Evolutionary conservation across 768 basidiomycete genomes (phyloP).

Genomic region (Lactifluus rugatus): DNA sequence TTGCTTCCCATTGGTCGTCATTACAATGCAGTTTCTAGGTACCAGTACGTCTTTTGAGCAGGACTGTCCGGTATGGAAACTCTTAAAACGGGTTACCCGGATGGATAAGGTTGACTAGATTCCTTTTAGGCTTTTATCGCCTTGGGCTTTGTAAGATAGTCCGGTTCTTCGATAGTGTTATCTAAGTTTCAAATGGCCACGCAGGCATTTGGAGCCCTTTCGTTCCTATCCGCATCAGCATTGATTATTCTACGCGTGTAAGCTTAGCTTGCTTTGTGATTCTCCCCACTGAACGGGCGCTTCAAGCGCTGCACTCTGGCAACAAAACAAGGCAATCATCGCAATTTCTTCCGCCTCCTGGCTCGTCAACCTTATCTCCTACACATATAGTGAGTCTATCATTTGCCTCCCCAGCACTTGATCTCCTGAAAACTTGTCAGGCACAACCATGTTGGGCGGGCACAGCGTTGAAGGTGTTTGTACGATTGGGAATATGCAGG

Average conservation of each 20-base stretch:
- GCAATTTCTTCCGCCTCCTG: not conserved
- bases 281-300: not conserved
- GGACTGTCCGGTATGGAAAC: not conserved
- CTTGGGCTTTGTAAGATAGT: not conserved
- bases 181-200: not conserved
- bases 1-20: not conserved
- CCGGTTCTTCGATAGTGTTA: not conserved
- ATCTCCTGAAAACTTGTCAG: not conserved
- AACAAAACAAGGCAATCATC: not conserved
- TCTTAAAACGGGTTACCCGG: not conserved
- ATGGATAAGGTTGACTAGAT: not conserved
- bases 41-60: not conserved
- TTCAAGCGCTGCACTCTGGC: conserved; percentile 4
- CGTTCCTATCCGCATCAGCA: conserved; percentile 5
- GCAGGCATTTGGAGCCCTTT: not conserved
- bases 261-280: not conserved
- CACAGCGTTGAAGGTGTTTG: not conserved
- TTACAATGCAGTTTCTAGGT: not conserved
- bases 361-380: not conserved
- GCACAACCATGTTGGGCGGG: not conserved
- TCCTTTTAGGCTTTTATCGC: not conserved
- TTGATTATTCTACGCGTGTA: conserved; percentile 14
- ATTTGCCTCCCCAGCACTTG: not conserved
- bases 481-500: not conserved
- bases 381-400: not conserved